A percentile compares a stretch with the other conserved stretches of the same genome.
phyloP scores from a whole-genome alignment of 495 filamentous ascomycete species.

The Chaetomium fimeti region DNA sequence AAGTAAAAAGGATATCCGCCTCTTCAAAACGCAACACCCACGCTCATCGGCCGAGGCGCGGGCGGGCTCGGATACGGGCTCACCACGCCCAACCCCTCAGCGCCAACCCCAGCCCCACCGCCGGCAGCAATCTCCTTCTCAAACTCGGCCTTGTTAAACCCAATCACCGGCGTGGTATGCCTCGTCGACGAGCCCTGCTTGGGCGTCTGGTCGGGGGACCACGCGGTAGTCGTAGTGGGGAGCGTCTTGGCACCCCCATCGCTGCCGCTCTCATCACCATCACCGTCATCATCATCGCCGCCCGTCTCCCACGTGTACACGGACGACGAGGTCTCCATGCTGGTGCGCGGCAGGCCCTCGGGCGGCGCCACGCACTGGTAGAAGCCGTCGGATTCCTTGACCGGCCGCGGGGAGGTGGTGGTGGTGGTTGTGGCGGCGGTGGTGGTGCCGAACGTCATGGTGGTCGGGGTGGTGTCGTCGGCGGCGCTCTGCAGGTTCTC shows the following conservation, averaged over 20 bases:
- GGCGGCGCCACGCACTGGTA: slow-evolving; percentile 51
- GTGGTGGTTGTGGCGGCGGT: slow-evolving; percentile 26
- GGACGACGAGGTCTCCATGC: slow-evolving; percentile 42
- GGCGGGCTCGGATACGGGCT: background rate
- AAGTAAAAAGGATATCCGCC: slow-evolving; percentile 24
- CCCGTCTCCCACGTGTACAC: slow-evolving; percentile 41
- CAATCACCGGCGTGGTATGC: slow-evolving; percentile 32
- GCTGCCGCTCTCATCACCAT: slow-evolving; percentile 1
- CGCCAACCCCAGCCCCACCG: background rate
- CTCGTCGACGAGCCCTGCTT: slow-evolving; percentile 32
- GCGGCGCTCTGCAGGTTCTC: slow-evolving; percentile 19
- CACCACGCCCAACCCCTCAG: background rate
- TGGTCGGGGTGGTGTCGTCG: slow-evolving; percentile 20
- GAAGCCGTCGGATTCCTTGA: slow-evolving; percentile 51
- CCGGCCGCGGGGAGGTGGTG: slow-evolving; percentile 50
- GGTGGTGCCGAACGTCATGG: slow-evolving; percentile 5
- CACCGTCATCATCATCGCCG: slow-evolving; percentile 15
- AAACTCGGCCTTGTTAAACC: slow-evolving; percentile 30
- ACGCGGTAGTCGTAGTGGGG: slow-evolving; percentile 38
- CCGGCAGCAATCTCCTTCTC: slow-evolving; percentile 28
- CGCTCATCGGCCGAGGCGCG: slow-evolving; percentile 41
- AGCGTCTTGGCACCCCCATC: slow-evolving; percentile 29
- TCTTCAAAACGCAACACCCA: slow-evolving; percentile 47
- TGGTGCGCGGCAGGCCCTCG: slow-evolving; percentile 32
- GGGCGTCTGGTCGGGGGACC: slow-evolving; percentile 32